phyloP scores from a whole-genome alignment of 345 rosid genomes.

The Crucihimalaya himalaica region DNA sequence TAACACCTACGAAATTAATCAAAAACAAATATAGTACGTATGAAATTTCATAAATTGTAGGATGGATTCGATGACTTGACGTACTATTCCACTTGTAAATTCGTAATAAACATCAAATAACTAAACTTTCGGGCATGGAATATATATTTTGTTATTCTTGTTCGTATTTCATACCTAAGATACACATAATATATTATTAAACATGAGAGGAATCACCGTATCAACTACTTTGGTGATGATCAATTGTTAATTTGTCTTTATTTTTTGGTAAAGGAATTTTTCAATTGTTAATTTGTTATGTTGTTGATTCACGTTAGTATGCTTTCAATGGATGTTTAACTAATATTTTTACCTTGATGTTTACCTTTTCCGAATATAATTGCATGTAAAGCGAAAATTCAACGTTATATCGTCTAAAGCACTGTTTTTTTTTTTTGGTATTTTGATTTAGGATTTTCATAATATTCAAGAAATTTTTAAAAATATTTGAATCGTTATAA shows the following conservation, averaged over 20 bases:
- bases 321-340: too few relatives aligned
- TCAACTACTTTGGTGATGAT: not conserved
- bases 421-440: too few relatives aligned
- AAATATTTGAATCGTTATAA: too few relatives aligned
- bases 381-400: too few relatives aligned
- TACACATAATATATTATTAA: not conserved
- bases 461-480: too few relatives aligned
- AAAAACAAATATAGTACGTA: not conserved
- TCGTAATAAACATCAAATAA: not conserved
- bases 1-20: not conserved
- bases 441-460: too few relatives aligned
- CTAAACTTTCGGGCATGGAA: not conserved
- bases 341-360: too few relatives aligned
- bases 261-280: too few relatives aligned
- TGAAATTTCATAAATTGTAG: not conserved
- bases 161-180: not conserved
- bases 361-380: too few relatives aligned
- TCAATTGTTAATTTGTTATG: slow-evolving; percentile 1
- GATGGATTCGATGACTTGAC: slow-evolving; percentile 31
- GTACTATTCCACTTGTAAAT: not conserved
- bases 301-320: not conserved
- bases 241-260: not conserved
- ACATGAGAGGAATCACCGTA: not conserved
- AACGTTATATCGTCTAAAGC: too few relatives aligned
- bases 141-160: not conserved